Conservation (phyloP, 2,329 filamentous ascomycete species). For the Xylariales sp. region DNA sequence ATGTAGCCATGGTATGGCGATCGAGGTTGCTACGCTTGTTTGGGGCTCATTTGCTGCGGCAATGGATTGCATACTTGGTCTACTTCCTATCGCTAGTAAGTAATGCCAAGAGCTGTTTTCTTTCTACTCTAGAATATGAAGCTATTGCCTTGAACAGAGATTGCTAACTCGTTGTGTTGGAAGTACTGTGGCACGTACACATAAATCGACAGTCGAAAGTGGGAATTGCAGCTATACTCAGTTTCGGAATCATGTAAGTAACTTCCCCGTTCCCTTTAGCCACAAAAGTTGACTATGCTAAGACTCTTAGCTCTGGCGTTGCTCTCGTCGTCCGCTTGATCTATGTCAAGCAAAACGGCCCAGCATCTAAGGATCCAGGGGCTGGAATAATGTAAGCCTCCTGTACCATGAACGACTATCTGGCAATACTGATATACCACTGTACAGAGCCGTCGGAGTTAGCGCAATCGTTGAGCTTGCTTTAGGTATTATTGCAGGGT, state of each 20-base stretch:
- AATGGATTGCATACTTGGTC: constrained; percentile 61
- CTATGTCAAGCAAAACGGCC: constrained; percentile 46
- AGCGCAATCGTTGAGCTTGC: constrained; percentile 51
- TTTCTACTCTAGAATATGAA: neutral
- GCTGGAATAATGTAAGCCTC: constrained; percentile 50
- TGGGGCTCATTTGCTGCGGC: constrained; percentile 60
- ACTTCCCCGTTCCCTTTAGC: neutral
- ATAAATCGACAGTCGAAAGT: constrained; percentile 61
- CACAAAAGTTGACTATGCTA: constrained; percentile 6
- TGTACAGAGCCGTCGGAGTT: constrained; percentile 49
- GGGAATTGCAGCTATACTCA: constrained; percentile 59
- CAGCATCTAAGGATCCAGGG: constrained; percentile 45
- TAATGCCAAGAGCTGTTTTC: constrained; percentile 3
- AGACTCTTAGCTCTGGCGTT: constrained; percentile 51
- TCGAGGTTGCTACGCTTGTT: constrained; percentile 57
- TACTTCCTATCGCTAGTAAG: constrained; percentile 59
- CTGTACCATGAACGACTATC: neutral
- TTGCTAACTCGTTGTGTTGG: constrained; percentile 13
- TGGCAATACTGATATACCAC: constrained; percentile 4
- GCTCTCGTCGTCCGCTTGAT: constrained; percentile 55
- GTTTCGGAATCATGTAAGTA: constrained; percentile 62
- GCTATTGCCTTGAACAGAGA: neutral
- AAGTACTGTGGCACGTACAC: constrained; percentile 61
- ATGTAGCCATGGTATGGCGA: constrained; percentile 55
- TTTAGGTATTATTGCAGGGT: constrained; percentile 52